phyloP scores from a whole-genome alignment of 2,329 filamentous ascomycete species.

The Aureobasidium sp. region DNA sequence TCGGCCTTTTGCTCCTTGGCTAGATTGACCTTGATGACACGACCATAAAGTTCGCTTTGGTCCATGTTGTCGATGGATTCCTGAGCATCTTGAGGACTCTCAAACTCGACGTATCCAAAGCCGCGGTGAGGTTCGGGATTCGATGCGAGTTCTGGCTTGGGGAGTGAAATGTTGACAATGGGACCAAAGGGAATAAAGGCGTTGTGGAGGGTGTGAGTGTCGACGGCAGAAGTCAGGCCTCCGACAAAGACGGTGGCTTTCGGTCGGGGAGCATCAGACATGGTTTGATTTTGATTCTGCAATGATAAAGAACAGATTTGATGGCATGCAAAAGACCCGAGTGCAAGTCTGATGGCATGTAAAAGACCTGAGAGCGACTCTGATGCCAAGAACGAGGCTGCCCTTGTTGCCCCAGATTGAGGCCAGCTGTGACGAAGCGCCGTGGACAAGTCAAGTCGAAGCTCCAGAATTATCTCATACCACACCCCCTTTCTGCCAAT shows the following conservation, averaged over 20 bases:
- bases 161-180: conserved; percentile 82
- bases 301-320: conserved; percentile 15
- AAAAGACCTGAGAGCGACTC: background rate
- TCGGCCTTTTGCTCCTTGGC: conserved; percentile 88
- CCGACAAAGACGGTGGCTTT: conserved; percentile 92
- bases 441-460: background rate
- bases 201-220: conserved; percentile 67
- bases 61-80: conserved; percentile 99
- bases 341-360: conserved; percentile 11
- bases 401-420: conserved; percentile 6
- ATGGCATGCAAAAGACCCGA: background rate
- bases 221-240: conserved; percentile 75
- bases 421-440: conserved; percentile 13
- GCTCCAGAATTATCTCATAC: conserved; percentile 13
- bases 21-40: conserved; percentile 82
- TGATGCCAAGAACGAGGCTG: conserved; percentile 14
- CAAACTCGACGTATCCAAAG: conserved; percentile 95
- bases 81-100: conserved; percentile 74
- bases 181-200: conserved; percentile 97
- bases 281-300: conserved; percentile 35
- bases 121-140: conserved; percentile 75
- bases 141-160: conserved; percentile 77
- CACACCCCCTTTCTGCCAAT: background rate
- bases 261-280: conserved; percentile 76
- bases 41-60: conserved; percentile 87